These are phyloP conservation scores for Pythium rishiriense DNA, from an alignment of 352 stramenopile genomes.

Conservation along the genomic window DNA sequence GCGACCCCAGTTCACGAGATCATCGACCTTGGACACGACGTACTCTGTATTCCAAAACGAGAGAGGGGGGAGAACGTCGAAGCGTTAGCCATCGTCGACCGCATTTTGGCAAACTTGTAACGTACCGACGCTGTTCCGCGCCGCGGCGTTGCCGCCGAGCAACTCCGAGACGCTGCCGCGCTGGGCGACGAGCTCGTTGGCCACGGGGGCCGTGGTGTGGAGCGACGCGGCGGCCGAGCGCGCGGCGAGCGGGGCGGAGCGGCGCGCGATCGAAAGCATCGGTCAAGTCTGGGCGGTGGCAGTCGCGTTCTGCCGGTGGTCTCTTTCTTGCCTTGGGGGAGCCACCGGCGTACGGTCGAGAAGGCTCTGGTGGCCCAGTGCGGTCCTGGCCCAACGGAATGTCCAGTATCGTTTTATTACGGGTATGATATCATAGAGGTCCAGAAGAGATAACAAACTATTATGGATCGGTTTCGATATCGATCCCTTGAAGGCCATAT, in stretches of 20 bases:
- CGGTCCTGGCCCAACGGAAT: constrained; percentile 1
- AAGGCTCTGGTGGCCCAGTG: constrained; percentile 6
- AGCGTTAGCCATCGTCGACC: no score
- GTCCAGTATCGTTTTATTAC: not conserved
- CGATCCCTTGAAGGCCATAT: not conserved
- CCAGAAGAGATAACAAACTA: no score
- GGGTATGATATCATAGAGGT: not conserved
- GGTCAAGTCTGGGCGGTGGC: not conserved
- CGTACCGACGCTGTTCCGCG: constrained; percentile 80
- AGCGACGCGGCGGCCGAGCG: constrained; percentile 25
- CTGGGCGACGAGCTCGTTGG: constrained; percentile 34
- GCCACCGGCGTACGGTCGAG: constrained; percentile 14
- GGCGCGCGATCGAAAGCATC: constrained; percentile 28
- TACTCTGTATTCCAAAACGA: constrained; percentile 84
- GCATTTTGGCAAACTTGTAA: constrained; percentile 5
- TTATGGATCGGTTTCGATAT: constrained; percentile 1
- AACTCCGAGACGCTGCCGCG: constrained; percentile 76
- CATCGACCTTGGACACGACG: constrained; percentile 96
- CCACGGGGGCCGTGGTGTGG: constrained; percentile 27
- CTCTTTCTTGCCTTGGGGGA: not conserved
- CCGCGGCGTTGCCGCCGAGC: constrained; percentile 59
- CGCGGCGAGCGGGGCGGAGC: constrained; percentile 18
- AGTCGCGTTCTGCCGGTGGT: constrained; percentile 16
- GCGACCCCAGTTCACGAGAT: constrained; percentile 99
- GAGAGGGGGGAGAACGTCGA: no score